Conservation (phyloP, 768 basidiomycete species). For the Cantharellus cinnabarinus region DNA sequence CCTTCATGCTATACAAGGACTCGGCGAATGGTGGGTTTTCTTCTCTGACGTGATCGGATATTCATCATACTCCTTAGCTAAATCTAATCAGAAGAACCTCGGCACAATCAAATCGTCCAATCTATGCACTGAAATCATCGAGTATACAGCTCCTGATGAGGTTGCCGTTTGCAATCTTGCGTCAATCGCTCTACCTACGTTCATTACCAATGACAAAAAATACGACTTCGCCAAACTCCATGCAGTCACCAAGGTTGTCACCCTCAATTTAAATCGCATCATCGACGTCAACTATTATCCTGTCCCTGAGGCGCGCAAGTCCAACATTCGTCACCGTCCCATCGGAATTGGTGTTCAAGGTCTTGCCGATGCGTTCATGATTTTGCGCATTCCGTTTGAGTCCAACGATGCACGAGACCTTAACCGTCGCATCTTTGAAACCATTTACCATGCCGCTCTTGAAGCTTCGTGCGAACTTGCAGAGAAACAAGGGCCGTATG, state of each 20-base stretch:
- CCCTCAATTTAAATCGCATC: slow-evolving; percentile 82
- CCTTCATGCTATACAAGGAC: slow-evolving; percentile 99
- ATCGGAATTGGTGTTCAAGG: slow-evolving; percentile 97
- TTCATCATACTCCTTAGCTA: slow-evolving; percentile 27
- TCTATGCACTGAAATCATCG: slow-evolving; percentile 95
- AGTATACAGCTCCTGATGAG: slow-evolving; percentile 94
- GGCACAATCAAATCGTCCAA: slow-evolving; percentile 99
- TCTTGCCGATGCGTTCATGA: slow-evolving; percentile 96
- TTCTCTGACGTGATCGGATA: background rate
- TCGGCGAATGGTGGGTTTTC: slow-evolving; percentile 58
- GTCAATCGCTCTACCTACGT: slow-evolving; percentile 85
- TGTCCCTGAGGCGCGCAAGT: slow-evolving; percentile 70
- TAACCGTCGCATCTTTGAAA: slow-evolving; percentile 95
- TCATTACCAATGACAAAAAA: slow-evolving; percentile 45
- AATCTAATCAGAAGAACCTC: slow-evolving; percentile 96
- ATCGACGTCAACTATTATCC: slow-evolving; percentile 96
- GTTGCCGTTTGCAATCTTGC: slow-evolving; percentile 97
- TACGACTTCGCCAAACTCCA: slow-evolving; percentile 95
- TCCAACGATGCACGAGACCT: slow-evolving; percentile 67
- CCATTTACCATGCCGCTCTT: slow-evolving; percentile 88
- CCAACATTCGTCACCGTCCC: slow-evolving; percentile 94
- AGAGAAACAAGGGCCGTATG: slow-evolving; percentile 56
- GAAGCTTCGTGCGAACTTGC: slow-evolving; percentile 85
- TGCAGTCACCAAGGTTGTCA: slow-evolving; percentile 80
- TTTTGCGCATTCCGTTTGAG: slow-evolving; percentile 88